Conservation (phyloP, 148 eudicot genomes). For the Rheum nobile region DNA sequence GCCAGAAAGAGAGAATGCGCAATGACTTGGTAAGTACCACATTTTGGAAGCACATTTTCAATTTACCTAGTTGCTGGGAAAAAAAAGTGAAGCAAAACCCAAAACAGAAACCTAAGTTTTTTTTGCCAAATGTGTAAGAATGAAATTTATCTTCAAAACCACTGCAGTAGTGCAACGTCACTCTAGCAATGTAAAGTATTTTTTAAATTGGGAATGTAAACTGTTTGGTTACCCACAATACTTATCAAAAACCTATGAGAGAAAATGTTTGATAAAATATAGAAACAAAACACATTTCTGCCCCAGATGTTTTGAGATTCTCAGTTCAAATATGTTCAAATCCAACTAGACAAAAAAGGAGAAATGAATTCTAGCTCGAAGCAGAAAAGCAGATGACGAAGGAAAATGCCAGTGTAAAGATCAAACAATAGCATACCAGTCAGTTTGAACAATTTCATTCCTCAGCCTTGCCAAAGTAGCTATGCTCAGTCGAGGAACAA, state of each 20-base stretch:
- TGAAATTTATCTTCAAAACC: not conserved
- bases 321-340: not conserved
- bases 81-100: not conserved
- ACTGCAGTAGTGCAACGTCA: not conserved
- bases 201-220: not conserved
- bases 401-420: not conserved
- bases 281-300: not conserved
- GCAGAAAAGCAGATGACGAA: not conserved
- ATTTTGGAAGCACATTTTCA: not conserved
- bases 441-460: conserved; percentile 85
- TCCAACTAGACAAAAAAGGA: not conserved
- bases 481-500: conserved; percentile 76
- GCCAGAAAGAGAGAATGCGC: not conserved
- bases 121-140: not conserved
- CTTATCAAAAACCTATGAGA: not conserved
- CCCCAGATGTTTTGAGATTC: not conserved
- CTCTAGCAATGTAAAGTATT: not conserved
- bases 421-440: conserved; percentile 50
- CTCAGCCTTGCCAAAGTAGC: conserved; percentile 80
- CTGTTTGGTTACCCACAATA: not conserved
- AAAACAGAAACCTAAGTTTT: not conserved
- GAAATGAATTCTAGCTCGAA: not conserved
- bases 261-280: not conserved
- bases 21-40: not conserved
- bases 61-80: not conserved